A percentile compares a stretch with the other conserved stretches of the same genome.
Conservation (phyloP, 805 yeast genomes). For the Priceomyces medius region DNA sequence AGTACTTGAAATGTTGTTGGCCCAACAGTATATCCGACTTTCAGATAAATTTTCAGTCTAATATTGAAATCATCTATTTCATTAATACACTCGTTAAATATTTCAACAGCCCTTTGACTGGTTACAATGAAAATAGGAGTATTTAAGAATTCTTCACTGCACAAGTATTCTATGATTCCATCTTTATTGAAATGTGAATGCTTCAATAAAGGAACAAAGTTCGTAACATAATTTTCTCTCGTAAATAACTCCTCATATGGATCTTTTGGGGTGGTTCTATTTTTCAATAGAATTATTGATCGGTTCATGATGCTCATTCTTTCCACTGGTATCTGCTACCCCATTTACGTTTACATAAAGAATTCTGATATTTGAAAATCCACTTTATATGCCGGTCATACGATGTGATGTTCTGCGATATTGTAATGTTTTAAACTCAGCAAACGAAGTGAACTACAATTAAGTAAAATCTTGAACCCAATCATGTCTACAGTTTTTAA, state of each 20-base stretch:
- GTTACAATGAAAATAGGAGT: slow-evolving; percentile 69
- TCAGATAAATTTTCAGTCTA: slow-evolving; percentile 34
- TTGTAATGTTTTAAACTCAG: too few species aligned
- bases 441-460: too few species aligned
- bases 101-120: slow-evolving; percentile 89
- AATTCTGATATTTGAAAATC: too few species aligned
- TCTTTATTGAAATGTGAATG: slow-evolving; percentile 57
- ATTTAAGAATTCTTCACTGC: slow-evolving; percentile 39
- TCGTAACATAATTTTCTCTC: slow-evolving; percentile 37
- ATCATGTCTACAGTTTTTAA: too few species aligned
- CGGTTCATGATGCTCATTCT: slow-evolving; percentile 3
- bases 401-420: too few species aligned
- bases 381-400: neutral
- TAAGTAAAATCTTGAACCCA: too few species aligned
- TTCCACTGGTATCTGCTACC: neutral
- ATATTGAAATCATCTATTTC: slow-evolving; percentile 15
- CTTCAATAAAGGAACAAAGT: slow-evolving; percentile 70
- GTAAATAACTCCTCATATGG: slow-evolving; percentile 53
- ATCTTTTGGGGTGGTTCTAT: slow-evolving; percentile 66
- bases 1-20: slow-evolving; percentile 77
- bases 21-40: slow-evolving; percentile 82
- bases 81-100: slow-evolving; percentile 49
- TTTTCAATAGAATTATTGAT: slow-evolving; percentile 61
- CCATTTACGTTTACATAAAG: neutral
- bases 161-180: slow-evolving; percentile 45